phyloP scores from a whole-genome alignment of 306 rosid genomes.

The Albizia julibrissin region DNA sequence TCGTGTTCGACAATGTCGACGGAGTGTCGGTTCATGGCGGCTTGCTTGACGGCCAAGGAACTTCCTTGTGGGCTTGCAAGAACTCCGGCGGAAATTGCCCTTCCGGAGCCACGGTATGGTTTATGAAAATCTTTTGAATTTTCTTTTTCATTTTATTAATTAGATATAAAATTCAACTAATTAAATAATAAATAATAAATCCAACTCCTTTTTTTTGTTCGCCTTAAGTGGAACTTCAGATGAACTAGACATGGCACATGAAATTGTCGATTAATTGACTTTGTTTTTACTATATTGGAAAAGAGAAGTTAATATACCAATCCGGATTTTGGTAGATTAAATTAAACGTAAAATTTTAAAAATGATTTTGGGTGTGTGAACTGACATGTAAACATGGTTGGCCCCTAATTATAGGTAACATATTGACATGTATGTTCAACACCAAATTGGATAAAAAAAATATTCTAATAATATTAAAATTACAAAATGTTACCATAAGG shows the following conservation, averaged over 20 bases:
- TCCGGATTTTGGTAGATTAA: not conserved
- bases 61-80: slow-evolving; percentile 54
- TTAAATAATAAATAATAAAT: no score
- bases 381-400: not conserved
- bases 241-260: not conserved
- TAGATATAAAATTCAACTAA: not conserved
- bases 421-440: not conserved
- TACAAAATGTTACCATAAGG: not conserved
- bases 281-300: not conserved
- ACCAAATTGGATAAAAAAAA: not conserved
- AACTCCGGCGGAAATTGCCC: slow-evolving; percentile 43
- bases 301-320: no score
- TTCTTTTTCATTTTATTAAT: not conserved
- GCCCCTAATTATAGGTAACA: not conserved
- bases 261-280: not conserved
- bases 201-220: not conserved
- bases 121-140: not conserved
- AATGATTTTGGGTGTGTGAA: not conserved
- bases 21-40: slow-evolving; percentile 55
- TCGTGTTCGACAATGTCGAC: slow-evolving; percentile 35
- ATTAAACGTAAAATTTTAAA: not conserved
- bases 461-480: not conserved
- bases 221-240: not conserved
- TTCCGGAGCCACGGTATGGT: slow-evolving; percentile 51
- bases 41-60: slow-evolving; percentile 54